phyloP scores from a whole-genome alignment of 2,329 filamentous ascomycete genomes.

The Dryadomyces quercus-mongolicae region DNA sequence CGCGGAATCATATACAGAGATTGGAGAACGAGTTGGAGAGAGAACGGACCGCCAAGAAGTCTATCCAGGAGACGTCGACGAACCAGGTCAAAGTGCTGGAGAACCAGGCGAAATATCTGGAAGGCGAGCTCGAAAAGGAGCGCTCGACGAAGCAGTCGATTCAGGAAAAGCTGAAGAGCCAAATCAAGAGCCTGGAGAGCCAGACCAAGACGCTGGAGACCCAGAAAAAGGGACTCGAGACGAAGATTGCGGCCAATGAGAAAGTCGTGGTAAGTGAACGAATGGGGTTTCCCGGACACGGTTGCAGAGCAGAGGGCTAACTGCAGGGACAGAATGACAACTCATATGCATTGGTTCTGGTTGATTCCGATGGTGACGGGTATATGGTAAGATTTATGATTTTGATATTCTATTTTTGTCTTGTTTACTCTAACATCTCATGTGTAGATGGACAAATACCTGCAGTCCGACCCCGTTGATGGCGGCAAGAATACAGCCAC shows the following conservation, averaged over 20 bases:
- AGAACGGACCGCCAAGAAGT: background rate
- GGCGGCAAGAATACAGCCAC: background rate
- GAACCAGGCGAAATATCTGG: background rate
- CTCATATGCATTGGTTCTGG: background rate
- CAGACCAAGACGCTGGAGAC: background rate
- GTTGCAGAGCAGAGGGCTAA: background rate
- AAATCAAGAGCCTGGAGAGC: background rate
- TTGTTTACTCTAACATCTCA: too few species aligned
- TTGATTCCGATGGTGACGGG: slow-evolving; percentile 1
- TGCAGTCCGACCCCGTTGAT: background rate
- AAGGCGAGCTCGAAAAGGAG: background rate
- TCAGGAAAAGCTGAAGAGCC: background rate
- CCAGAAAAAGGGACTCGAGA: background rate
- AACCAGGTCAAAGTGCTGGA: background rate
- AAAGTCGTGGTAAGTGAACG: background rate
- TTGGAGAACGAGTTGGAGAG: background rate
- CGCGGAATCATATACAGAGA: background rate
- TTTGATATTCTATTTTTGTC: too few species aligned
- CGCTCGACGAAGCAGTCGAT: background rate
- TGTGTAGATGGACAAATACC: background rate
- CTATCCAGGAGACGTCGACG: background rate
- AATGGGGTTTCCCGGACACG: background rate
- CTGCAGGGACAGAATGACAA: background rate
- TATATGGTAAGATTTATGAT: slow-evolving; percentile 1
- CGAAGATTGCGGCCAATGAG: background rate